Conservation (phyloP, 83 land plant species). For the Diphasiastrum complanatum region DNA sequence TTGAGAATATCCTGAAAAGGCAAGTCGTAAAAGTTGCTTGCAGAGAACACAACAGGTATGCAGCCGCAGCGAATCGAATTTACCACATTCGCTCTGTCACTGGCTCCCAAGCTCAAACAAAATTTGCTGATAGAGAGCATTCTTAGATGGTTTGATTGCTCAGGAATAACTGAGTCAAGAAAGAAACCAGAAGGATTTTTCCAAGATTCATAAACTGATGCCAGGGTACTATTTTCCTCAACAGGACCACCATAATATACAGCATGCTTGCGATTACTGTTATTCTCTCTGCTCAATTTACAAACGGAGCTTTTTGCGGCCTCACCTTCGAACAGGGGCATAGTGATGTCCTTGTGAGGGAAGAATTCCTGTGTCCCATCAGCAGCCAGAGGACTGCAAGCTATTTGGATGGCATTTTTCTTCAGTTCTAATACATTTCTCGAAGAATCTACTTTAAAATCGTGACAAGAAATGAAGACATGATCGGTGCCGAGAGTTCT, state of each 20-base stretch:
- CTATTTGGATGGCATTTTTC: constrained; percentile 62
- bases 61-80: constrained; percentile 51
- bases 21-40: constrained; percentile 46
- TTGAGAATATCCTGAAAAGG: constrained; percentile 59
- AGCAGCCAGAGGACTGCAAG: constrained; percentile 31
- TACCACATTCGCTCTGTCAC: constrained; percentile 24
- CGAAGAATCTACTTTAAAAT: constrained; percentile 28
- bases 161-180: constrained; percentile 22
- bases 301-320: not conserved
- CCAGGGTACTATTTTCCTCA: constrained; percentile 7
- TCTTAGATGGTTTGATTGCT: constrained; percentile 4
- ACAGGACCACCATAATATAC: not conserved
- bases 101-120: constrained; percentile 42
- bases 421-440: constrained; percentile 64
- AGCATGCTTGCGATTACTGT: not conserved
- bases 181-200: constrained; percentile 27
- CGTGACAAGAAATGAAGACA: constrained; percentile 43
- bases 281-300: not conserved
- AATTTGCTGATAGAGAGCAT: constrained; percentile 37
- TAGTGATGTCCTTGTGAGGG: constrained; percentile 65
- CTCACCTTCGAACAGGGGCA: constrained; percentile 28
- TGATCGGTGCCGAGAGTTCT: constrained; percentile 77
- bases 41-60: constrained; percentile 53
- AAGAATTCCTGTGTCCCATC: constrained; percentile 25
- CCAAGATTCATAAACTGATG: constrained; percentile 19